Conservation (phyloP, 306 rosid species). For the Vicia sativa region DNA sequence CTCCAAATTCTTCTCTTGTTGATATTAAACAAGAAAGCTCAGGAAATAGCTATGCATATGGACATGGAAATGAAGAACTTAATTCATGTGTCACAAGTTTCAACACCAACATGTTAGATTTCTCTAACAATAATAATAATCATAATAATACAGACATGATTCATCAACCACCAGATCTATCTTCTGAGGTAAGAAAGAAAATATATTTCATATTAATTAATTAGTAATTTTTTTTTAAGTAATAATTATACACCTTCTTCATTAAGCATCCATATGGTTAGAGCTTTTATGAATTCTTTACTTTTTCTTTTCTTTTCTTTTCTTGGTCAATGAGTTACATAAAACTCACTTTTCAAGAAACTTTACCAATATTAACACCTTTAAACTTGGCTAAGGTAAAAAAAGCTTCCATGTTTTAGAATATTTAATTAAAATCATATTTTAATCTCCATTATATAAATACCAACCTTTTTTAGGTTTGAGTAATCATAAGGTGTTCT, state of each 20-base stretch:
- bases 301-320: conserved; percentile 17
- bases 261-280: background rate
- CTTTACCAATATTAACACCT: conserved; percentile 44
- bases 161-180: conserved; percentile 64
- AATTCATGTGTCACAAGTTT: conserved; percentile 78
- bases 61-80: conserved; percentile 55
- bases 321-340: conserved; percentile 28
- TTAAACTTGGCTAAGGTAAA: conserved; percentile 35
- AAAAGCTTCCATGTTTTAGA: conserved; percentile 40
- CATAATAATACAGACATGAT: conserved; percentile 37
- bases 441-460: background rate
- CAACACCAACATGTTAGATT: conserved; percentile 75
- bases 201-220: conserved; percentile 24
- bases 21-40: conserved; percentile 73
- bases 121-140: conserved; percentile 50
- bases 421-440: conserved; percentile 25
- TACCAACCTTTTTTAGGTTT: conserved; percentile 15
- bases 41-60: conserved; percentile 56
- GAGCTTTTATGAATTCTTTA: conserved; percentile 11
- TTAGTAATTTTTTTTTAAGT: background rate
- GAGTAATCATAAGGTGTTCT: conserved; percentile 9
- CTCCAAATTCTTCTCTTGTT: conserved; percentile 48
- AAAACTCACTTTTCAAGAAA: conserved; percentile 37
- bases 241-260: background rate
- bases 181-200: conserved; percentile 68